Conservation (phyloP, 345 rosid species). For the Salix viminalis region DNA sequence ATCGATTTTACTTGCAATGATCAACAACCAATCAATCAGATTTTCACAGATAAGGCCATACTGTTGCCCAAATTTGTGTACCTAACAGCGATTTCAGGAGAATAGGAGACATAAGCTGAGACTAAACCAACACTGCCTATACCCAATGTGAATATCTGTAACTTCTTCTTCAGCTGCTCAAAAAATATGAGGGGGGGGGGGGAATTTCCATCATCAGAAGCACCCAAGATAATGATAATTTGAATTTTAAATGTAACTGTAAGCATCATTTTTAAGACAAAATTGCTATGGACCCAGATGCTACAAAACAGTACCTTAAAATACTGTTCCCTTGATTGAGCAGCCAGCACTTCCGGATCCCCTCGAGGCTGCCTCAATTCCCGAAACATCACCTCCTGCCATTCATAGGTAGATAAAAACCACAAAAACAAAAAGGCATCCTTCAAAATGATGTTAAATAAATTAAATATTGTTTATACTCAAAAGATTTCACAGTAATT, state of each 20-base stretch:
- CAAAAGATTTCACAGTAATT: background rate
- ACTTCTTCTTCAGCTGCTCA: constrained; percentile 61
- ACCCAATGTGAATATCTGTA: constrained; percentile 69
- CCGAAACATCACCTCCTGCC: constrained; percentile 65
- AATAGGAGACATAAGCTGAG: constrained; percentile 75
- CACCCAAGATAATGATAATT: background rate
- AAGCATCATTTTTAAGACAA: constrained; percentile 1
- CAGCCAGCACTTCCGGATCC: constrained; percentile 72
- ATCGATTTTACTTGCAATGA: background rate
- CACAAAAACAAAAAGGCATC: constrained; percentile 10
- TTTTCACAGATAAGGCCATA: background rate
- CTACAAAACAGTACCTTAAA: constrained; percentile 45
- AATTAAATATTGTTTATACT: background rate
- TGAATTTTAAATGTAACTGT: background rate
- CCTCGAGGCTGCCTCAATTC: constrained; percentile 63
- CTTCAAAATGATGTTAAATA: background rate
- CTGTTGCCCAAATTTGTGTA: constrained; percentile 23
- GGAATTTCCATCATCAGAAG: background rate
- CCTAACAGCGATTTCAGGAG: constrained; percentile 90
- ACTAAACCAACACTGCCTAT: constrained; percentile 83
- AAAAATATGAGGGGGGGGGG: background rate
- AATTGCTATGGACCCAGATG: background rate
- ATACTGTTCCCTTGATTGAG: constrained; percentile 71
- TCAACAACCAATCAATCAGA: no score
- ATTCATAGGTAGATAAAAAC: constrained; percentile 14